Base-by-base conservation (phyloP, 257 asterid genomes). In the Forsythia suspensa region DNA sequence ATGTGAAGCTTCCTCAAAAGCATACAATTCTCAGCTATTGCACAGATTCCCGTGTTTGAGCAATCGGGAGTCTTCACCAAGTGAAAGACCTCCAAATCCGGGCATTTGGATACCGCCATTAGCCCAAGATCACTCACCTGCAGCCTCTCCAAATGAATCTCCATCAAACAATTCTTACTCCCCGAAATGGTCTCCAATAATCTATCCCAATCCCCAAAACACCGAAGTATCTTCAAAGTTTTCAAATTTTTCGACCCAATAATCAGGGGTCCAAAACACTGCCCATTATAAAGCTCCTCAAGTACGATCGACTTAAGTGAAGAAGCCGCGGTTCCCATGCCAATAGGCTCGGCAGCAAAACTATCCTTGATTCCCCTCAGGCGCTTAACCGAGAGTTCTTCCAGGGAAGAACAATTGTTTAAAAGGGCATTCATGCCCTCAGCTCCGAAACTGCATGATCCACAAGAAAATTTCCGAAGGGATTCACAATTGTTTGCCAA, bases 351-450 rank as follows among this genome's bases (percentile, higher is more conserved):
- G 12, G 75, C 68, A 4, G 74, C 44, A 41, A n/a, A 55, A n/a
- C 71, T 66, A 38, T 75, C 78, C 48, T 59, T 75, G 11, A 48
- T 51, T 46, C 85, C 78, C 21, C 81, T 65, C 39, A 81, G 61
- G 3, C 81, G 81, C 38, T 81, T 81, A 4, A 81, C 75, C 3
- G 85, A 76, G 12, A 81, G 74, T 16, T 81, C 78, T 39, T 81
- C 85, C 37, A 81, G 69, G 12, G 78, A 76, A 34, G 75, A 71
- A 6, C 79, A 76, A 43, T 83, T 66, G 40, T 80, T 18, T 24
- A 80, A 10, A 66, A 79, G 38, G 10, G 86, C 86, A 16, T 82
- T 82, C 80, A 82, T 78, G 65, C 86, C 86, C 65, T 78, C 76
- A 11, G 86, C 80, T 4, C 86, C 86, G 21, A 82, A 82, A 4